Base-by-base conservation (phyloP, 2,329 filamentous ascomycete genomes). In the Exophiala spinifera region DNA sequence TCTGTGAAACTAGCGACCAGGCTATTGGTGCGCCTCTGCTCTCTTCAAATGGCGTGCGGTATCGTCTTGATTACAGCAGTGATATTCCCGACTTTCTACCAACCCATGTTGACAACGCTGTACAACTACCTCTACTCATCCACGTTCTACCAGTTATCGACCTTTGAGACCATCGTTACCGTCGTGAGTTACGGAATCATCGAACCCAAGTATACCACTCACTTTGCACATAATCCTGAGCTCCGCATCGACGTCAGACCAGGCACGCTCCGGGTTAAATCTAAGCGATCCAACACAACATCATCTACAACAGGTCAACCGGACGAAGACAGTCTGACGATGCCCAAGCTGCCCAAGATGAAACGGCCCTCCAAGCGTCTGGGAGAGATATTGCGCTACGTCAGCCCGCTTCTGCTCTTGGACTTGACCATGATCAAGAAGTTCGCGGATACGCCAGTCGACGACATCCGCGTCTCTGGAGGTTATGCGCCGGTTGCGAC, bases 361-460 rank as follows among this genome's bases (percentile, higher is more conserved):
- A 53, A 48, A 37, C 58, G 64, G 17, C 65, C 65, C 10, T 55
- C 53, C 10, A 36, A 57, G 28, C 62, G 65, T 14, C 21, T 61
- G 4, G 23, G 20, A 34, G 65, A 67, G 43, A 52, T 53, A 1
- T 25, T 61, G 14, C 60, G 44, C 13, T 67, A 65, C 44, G 53
- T 64, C 20, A 48, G 53, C 4, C 65, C 65, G 4, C 53, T 67
- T 8, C 52, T 67, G 5, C 28, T 57, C 4, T 36, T 67, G 15
- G 65, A 67, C 43, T 53, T 67, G 2, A 62, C 57, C 6, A 58
- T 67, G 59, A 66, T 67, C 57, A 67, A 67, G 57, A 67, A 67
- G 56, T 67, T 64, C 45, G 60, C 57, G 23, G 61, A 57, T 28
- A 65, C 67, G 3, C 46, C 60, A 1, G 45, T 66, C 2, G 40